phyloP scores from a whole-genome alignment of 768 basidiomycete species.

The Pleurotus platypus region DNA sequence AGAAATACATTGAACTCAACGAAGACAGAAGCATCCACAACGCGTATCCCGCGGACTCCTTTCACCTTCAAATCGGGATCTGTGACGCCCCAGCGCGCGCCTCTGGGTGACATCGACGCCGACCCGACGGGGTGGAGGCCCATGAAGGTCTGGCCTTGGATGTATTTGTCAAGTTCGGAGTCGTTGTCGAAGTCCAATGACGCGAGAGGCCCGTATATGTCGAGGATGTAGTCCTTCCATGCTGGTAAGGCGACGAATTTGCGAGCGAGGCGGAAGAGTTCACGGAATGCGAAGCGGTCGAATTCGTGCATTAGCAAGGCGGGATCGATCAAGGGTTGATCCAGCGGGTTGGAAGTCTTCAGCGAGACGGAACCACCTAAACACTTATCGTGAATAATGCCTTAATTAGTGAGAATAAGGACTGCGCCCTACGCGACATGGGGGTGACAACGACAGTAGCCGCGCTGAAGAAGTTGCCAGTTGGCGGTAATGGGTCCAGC shows the following conservation, averaged over 20 bases:
- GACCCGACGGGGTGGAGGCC: conserved; percentile 27
- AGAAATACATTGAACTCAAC: neutral
- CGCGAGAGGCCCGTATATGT: conserved; percentile 7
- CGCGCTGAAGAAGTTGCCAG: conserved; percentile 15
- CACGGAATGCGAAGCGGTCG: conserved; percentile 14
- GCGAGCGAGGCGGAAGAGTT: conserved; percentile 11
- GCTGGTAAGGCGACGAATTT: conserved; percentile 13
- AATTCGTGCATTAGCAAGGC: conserved; percentile 28
- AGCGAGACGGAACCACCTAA: conserved; percentile 25
- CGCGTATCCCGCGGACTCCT: conserved; percentile 27
- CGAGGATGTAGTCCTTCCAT: conserved; percentile 15
- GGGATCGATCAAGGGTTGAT: conserved; percentile 38
- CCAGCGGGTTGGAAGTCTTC: conserved; percentile 34
- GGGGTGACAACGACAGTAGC: conserved; percentile 12
- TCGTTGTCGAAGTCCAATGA: conserved; percentile 22
- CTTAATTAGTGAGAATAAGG: conserved; percentile 12
- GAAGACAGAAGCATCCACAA: conserved; percentile 33
- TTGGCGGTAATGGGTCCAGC: conserved; percentile 1
- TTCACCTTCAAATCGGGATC: conserved; percentile 30
- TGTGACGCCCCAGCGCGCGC: conserved; percentile 17
- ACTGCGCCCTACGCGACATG: conserved; percentile 17
- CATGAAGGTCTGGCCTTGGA: conserved; percentile 15
- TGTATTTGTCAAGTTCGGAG: conserved; percentile 16
- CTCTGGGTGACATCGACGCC: conserved; percentile 18
- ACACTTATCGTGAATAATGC: neutral